These are phyloP conservation scores for Candolleomyces eurysporus DNA, from an alignment of 768 basidiomycete genomes.

Conservation along the genomic window DNA sequence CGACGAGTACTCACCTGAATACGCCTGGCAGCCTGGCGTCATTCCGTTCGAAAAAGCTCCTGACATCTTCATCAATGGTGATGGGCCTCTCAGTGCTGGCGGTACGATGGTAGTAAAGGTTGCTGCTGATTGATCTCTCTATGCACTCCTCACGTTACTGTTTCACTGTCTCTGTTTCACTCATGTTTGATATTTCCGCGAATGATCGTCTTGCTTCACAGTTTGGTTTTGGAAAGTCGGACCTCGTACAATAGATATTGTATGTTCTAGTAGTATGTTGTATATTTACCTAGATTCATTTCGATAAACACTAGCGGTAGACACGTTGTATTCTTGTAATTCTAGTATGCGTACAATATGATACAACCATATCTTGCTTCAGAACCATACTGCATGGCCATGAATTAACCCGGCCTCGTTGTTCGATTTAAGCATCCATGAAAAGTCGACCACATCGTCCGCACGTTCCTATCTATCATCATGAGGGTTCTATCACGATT, in stretches of 20 bases:
- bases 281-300: not conserved
- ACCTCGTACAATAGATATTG: not conserved
- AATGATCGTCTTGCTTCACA: not conserved
- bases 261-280: not conserved
- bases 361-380: not conserved
- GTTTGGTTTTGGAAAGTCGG: constrained; percentile 3
- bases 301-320: not conserved
- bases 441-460: no score
- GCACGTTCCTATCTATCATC: not conserved
- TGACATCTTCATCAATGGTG: constrained; percentile 44
- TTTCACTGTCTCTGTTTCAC: not conserved
- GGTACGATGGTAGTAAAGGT: constrained; percentile 45
- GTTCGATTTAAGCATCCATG: no score
- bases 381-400: no score
- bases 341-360: not conserved
- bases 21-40: constrained; percentile 24
- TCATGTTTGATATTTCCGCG: not conserved
- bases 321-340: not conserved
- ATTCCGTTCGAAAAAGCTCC: constrained; percentile 56
- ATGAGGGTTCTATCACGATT: constrained; percentile 41
- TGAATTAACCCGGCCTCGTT: no score
- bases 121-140: constrained; percentile 27
- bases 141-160: not conserved
- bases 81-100: constrained; percentile 36
- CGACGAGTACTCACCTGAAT: constrained; percentile 1